These are phyloP conservation scores for Aspergillus asperescens DNA, from an alignment of 495 filamentous ascomycete species.

Conservation along the genomic window DNA sequence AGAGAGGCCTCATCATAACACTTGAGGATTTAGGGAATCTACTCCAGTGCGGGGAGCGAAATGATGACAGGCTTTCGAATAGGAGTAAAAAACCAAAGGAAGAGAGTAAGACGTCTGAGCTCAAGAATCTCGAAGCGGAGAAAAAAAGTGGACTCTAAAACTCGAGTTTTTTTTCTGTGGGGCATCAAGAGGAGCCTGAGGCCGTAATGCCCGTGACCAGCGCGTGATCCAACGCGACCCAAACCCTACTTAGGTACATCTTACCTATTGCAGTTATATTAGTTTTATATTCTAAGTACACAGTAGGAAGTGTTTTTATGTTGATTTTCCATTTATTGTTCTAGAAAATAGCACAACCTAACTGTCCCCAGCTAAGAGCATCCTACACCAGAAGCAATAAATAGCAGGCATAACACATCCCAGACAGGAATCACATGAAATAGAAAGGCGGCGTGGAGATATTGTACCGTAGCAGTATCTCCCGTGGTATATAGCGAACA, in stretches of 20 bases:
- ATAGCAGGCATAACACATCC: slow-evolving; percentile 12
- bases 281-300: neutral
- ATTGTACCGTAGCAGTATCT: slow-evolving; percentile 9
- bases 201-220: slow-evolving; percentile 17
- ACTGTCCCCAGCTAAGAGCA: neutral
- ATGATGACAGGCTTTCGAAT: neutral
- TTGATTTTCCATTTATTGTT: neutral
- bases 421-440: slow-evolving; percentile 5
- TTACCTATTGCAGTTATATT: slow-evolving; percentile 13
- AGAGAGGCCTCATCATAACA: slow-evolving; percentile 11
- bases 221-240: slow-evolving; percentile 19
- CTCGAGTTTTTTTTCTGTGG: slow-evolving; percentile 20
- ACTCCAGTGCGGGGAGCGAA: neutral
- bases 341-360: neutral
- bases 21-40: neutral
- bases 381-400: neutral
- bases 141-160: slow-evolving; percentile 10
- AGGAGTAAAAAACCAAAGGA: neutral
- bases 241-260: slow-evolving; percentile 1
- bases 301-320: neutral
- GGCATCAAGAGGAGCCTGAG: slow-evolving; percentile 23
- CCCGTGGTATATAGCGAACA: slow-evolving; percentile 23
- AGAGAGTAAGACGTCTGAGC: slow-evolving; percentile 3
- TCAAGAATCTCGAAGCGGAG: slow-evolving; percentile 11
- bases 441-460: slow-evolving; percentile 3